A percentile compares a stretch with the other conserved stretches of the same genome.
phyloP scores from a whole-genome alignment of 495 filamentous ascomycete species.

The Penicillium nucicola region DNA sequence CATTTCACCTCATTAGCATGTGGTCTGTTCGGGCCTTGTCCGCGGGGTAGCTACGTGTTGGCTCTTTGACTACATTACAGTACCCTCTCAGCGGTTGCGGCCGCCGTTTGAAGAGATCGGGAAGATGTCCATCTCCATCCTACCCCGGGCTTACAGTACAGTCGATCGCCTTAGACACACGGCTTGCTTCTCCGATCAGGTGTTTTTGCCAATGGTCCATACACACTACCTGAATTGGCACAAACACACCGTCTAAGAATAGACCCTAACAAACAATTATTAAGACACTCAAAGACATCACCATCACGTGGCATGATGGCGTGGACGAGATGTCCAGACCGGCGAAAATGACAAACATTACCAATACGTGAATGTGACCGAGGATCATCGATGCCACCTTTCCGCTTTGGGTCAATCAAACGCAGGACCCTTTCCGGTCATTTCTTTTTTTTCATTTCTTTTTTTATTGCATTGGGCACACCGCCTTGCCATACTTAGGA shows the following conservation, averaged over 20 bases:
- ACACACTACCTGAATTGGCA: background rate
- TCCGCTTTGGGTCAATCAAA: constrained; percentile 22
- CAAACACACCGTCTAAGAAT: background rate
- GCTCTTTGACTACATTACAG: too few species aligned
- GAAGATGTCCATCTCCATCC: too few species aligned
- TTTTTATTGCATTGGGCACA: background rate
- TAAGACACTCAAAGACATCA: too few species aligned
- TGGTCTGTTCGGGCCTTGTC: constrained; percentile 2
- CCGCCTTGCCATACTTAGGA: background rate
- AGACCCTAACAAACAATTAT: background rate
- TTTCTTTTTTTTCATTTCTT: constrained; percentile 4
- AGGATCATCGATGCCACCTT: constrained; percentile 19
- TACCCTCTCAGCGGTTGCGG: too few species aligned
- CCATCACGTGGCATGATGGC: constrained; percentile 3
- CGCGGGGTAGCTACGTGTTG: constrained; percentile 9
- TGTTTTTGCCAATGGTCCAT: background rate
- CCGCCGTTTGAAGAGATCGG: too few species aligned
- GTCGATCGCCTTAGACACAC: too few species aligned
- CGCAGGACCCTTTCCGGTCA: constrained; percentile 20
- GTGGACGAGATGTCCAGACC: background rate
- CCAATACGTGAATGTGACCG: constrained; percentile 4
- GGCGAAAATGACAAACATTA: constrained; percentile 18
- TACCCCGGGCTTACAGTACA: too few species aligned
- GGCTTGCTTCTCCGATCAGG: constrained; percentile 6
- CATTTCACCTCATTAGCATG: constrained; percentile 9